Conservation (phyloP, 768 basidiomycete species). For the Obba rivulosa region DNA sequence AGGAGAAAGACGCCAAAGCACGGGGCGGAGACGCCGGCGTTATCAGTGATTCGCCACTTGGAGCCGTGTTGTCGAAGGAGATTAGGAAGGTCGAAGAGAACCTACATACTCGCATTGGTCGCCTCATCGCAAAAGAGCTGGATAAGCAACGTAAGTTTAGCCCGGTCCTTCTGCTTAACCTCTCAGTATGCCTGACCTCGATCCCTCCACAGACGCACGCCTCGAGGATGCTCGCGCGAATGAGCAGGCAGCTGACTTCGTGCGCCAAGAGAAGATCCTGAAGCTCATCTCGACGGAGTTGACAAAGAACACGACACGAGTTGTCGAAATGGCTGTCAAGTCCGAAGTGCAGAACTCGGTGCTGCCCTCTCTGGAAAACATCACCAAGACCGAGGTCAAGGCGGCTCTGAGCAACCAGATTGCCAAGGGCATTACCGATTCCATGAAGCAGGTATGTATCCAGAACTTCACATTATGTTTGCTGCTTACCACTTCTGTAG, state of each 20-base stretch:
- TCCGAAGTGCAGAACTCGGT: constrained; percentile 80
- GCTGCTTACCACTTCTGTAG: constrained; percentile 30
- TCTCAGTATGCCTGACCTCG: constrained; percentile 4
- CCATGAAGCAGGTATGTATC: constrained; percentile 61
- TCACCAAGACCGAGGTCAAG: constrained; percentile 79
- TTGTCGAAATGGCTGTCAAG: constrained; percentile 88
- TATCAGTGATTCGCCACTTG: constrained; percentile 50
- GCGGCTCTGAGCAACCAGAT: constrained; percentile 74
- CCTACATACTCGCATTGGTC: constrained; percentile 70
- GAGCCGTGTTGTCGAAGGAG: constrained; percentile 62
- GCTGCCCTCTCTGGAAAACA: constrained; percentile 73
- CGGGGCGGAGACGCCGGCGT: constrained; percentile 20
- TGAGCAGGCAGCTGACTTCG: constrained; percentile 77
- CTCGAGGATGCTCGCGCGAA: constrained; percentile 75
- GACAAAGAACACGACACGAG: constrained; percentile 81
- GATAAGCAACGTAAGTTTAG: constrained; percentile 74
- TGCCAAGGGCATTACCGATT: constrained; percentile 63
- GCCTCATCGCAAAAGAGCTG: constrained; percentile 79
- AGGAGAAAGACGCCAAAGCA: constrained; percentile 39
- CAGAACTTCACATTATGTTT: not conserved
- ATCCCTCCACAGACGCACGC: constrained; percentile 58
- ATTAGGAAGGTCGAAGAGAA: constrained; percentile 82
- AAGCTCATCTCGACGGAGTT: constrained; percentile 85
- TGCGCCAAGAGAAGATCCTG: constrained; percentile 83
- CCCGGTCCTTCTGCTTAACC: not conserved